Evolutionary conservation across 805 yeast genomes (phyloP), one percentile per base, ranked within the genome.

Genomic region (Kodamaea restingae): DNA sequence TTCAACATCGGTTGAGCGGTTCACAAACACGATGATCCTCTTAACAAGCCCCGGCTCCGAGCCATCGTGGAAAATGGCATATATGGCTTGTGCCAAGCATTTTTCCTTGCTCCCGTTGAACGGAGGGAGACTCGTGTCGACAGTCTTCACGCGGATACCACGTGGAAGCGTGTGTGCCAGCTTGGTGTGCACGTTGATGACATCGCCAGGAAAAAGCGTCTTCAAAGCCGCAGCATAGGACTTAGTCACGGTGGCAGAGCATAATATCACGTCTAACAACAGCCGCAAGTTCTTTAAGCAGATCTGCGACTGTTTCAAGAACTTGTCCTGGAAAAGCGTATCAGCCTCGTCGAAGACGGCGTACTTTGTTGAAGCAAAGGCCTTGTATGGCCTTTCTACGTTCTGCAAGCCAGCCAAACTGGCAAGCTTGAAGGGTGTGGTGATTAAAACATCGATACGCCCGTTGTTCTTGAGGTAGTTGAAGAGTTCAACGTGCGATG

Each of bases 321-420:
- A 90, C 0, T 93, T 81, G 38, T 78, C 75, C 55, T 90, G 95
- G 79, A 90, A 73, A 40, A 91, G 64, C 0, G 96, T 84, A 61
- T 91, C 98, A 0, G 98, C 98, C 60, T 91, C 98, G 56, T 91
- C 98, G 10, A 85, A 75, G 2, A 86, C 91, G 32, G 84, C 69
- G 52, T 73, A 82, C 18, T 71, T 69, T 4, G 82, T 78, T 10
- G 65, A 56, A 33, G 59, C 59, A 43, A 76, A 64, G 17, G 63
- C 51, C 26, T 70, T 58, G 44, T 61, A 66, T 4, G 60, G 73
- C 47, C 43, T 50, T 36, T 54, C 45, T 20, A 54, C 41, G 42
- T 65, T 58, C 10, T 50, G 50, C 38, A 66, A 56, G 25, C 64
- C 58, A 15, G 54, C 45, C 33, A 56, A 61, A 46, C 62, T 71